Evolutionary conservation across 306 rosid species (phyloP), one percentile per base, ranked within the genome.

Genomic region (Fragaria ananassa): DNA sequence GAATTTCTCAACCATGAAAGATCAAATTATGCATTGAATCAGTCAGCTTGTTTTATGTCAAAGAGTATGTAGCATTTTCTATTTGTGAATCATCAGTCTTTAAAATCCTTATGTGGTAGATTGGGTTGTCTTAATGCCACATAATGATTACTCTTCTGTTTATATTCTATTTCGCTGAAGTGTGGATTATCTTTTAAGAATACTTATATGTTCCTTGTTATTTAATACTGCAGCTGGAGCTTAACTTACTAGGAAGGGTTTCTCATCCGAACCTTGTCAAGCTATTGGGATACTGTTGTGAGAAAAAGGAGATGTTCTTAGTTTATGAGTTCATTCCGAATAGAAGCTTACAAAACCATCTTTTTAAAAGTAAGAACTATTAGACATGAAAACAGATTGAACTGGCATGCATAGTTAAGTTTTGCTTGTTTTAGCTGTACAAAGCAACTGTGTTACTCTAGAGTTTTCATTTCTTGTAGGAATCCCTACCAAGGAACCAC

Each of bases 251-350:
- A 58, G 98, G 96, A 83, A 82, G 86, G 66, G 70, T 91, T 77
- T 86, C 88, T 51, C 98, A 94, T 76, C 98, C 96, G 18, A 89
- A 94, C 87, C 74, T 94, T 72, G 98, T 94, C 37, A 91, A 70
- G 83, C 82, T 94, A 47, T 76, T 91, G 70, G 98, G 98, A 68
- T 90, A 85, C 65, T 94, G 96, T 58, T 74, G 83, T 84, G 90
- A 91, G 11, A 84, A 78, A 29, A 78, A 58, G 31, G 93, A 90
- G 70, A 80, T 89, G 49, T 93, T 94, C 5, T 94, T 94, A 72
- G 94, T 91, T 34, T 91, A 94, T 65, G 98, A 94, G 82, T 94
- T 84, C 83, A 81, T 94, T 93, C 82, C 77, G 46, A 87, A 41
- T 74, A 97, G 98, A 72, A 94, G 27, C 27, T 54, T 19, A 2